Evolutionary conservation across 495 filamentous ascomycete genomes (phyloP).

Genomic region (Podospora comata): DNA sequence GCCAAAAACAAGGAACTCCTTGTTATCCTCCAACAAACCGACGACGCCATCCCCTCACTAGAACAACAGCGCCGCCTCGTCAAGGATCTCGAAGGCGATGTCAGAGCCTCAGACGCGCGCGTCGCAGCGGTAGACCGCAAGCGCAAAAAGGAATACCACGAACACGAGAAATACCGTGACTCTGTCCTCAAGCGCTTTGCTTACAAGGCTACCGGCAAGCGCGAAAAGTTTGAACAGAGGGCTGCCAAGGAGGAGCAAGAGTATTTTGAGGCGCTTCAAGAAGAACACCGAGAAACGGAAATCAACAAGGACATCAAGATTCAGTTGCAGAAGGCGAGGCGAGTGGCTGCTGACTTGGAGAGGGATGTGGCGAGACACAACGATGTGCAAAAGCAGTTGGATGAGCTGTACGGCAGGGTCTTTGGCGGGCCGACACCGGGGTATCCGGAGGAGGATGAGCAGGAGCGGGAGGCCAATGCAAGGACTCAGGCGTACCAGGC

Average conservation of each 20-base stretch:
- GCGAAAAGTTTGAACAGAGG: slow-evolving; percentile 39
- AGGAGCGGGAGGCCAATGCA: slow-evolving; percentile 26
- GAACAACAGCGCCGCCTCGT: slow-evolving; percentile 41
- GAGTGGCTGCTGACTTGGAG: slow-evolving; percentile 28
- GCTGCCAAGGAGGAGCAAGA: slow-evolving; percentile 49
- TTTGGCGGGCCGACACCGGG: slow-evolving; percentile 47
- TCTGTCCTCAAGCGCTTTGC: slow-evolving; percentile 44
- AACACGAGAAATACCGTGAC: slow-evolving; percentile 49
- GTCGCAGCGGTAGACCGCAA: slow-evolving; percentile 27
- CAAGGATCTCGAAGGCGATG: slow-evolving; percentile 35
- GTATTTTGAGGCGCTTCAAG: slow-evolving; percentile 45
- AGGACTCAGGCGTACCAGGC: slow-evolving; percentile 27
- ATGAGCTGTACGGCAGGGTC: slow-evolving; percentile 39
- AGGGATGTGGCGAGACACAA: slow-evolving; percentile 29
- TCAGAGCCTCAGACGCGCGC: slow-evolving; percentile 24
- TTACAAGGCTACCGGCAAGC: slow-evolving; percentile 43
- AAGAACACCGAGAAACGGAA: slow-evolving; percentile 39
- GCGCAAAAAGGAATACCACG: slow-evolving; percentile 42
- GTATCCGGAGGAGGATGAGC: slow-evolving; percentile 47
- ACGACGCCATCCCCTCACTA: slow-evolving; percentile 40
- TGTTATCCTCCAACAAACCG: slow-evolving; percentile 38
- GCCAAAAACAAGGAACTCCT: slow-evolving; percentile 30
- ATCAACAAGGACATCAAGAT: slow-evolving; percentile 29
- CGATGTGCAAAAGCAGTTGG: slow-evolving; percentile 38
- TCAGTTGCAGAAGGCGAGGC: slow-evolving; percentile 29